These are phyloP conservation scores for Hypericum androsaemum DNA, from an alignment of 345 rosid genomes.

Conservation along the genomic window DNA sequence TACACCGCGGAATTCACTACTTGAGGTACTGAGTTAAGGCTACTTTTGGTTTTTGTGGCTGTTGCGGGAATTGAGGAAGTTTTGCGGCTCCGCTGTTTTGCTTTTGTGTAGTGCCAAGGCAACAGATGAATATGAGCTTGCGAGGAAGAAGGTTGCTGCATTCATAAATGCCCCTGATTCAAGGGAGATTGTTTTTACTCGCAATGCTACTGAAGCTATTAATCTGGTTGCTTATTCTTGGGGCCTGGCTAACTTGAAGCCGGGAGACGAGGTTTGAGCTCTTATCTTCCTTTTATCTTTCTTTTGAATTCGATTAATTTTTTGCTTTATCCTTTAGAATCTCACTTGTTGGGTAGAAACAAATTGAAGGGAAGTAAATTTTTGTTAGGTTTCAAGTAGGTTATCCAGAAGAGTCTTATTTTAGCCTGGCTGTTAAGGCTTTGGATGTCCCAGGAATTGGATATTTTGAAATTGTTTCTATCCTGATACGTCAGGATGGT, in stretches of 20 bases:
- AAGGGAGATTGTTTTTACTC: conserved; percentile 76
- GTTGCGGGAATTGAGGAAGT: background rate
- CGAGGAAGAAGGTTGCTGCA: conserved; percentile 77
- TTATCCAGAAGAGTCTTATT: too few relatives aligned
- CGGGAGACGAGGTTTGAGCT: conserved; percentile 62
- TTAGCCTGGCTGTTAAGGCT: too few relatives aligned
- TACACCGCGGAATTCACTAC: conserved; percentile 78
- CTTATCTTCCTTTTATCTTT: background rate
- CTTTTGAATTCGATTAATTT: background rate
- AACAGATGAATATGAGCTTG: conserved; percentile 79
- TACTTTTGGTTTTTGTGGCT: background rate
- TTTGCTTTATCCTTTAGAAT: too few relatives aligned
- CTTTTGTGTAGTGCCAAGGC: conserved; percentile 60
- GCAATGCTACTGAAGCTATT: conserved; percentile 95
- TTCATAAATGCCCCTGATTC: conserved; percentile 70
- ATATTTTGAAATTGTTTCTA: too few relatives aligned
- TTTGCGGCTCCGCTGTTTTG: background rate
- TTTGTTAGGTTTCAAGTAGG: too few relatives aligned
- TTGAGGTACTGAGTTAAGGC: conserved; percentile 38
- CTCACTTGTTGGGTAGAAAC: too few relatives aligned
- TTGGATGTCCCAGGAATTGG: too few relatives aligned
- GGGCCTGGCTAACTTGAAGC: conserved; percentile 65
- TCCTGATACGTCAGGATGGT: too few relatives aligned
- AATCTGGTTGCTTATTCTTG: conserved; percentile 82
- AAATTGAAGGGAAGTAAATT: too few relatives aligned